Base-by-base conservation (phyloP, 495 filamentous ascomycete genomes). In the Penicillium dipodomyicola region DNA sequence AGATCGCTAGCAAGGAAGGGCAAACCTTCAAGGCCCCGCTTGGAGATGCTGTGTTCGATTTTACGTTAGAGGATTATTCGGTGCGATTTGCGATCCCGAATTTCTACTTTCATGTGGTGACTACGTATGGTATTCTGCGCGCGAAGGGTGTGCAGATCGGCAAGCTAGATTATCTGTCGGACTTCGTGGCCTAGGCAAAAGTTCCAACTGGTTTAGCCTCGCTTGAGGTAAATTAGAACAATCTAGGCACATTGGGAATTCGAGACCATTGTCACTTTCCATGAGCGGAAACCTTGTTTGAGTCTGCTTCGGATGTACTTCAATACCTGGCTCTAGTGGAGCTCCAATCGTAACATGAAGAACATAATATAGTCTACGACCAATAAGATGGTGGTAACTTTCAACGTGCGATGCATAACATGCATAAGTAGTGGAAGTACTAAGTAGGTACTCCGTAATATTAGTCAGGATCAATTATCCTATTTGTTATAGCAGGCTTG, bases 31-130 rank as follows among this genome's bases (percentile, higher is more conserved):
- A 23, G 11, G 44, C 23, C 6, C 44, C 44, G 8, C 2, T 46
- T 29, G 23, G 44, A 12, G 8, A 4, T 0, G 3, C 17, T 1
- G n/a, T n/a, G 6, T 17, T 25, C 6, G 22, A 46, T 4, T 46
- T 10, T n/a, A 46, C 44, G 5, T 1, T 29, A 2, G 44, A 46
- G 25, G 23, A 17, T 14, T 46, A 29, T 27, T 29, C 44, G 44
- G 44, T 46, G 23, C 44, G 44, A 23, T 46, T 46, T 15, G 11
- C 43, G 44, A 29, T 46, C 5, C 44, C 44, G 2, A 45, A 46
- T 27, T 46, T 29, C 23, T 46, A 46, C 22, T 46, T 46, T n/a
- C 44, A 46, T 9, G 12, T 29, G 9, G 44, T 46, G 44, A 46
- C 44, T 14, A 23, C 14, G 25, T 46, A 46, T 9, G 44, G 8